A percentile compares a stretch with the other conserved stretches of the same genome.
phyloP scores from a whole-genome alignment of 2,329 filamentous ascomycete species.

The Knoxdaviesia proteae region DNA sequence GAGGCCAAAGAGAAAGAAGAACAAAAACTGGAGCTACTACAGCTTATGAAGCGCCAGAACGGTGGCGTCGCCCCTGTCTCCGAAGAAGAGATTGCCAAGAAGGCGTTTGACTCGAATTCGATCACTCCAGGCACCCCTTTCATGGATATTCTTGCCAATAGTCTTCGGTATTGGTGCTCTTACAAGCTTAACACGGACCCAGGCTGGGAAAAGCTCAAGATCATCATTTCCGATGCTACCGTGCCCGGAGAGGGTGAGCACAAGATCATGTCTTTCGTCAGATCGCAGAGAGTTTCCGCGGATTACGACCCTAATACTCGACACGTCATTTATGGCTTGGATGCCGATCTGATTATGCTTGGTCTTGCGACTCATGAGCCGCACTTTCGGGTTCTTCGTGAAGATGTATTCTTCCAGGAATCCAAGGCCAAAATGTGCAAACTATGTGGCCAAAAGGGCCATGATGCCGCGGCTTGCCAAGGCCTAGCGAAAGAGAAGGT shows the following conservation, averaged over 20 bases:
- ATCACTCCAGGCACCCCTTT: conserved; percentile 96
- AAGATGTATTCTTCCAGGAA: conserved; percentile 90
- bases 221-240: conserved; percentile 96
- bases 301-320: conserved; percentile 91
- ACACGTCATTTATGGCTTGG: conserved; percentile 93
- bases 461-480: conserved; percentile 69
- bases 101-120: conserved; percentile 72
- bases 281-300: conserved; percentile 75
- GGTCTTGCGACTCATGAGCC: conserved; percentile 93
- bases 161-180: conserved; percentile 86
- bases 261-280: conserved; percentile 97
- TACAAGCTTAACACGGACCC: conserved; percentile 97
- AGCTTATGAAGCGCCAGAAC: conserved; percentile 63
- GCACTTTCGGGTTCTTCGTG: conserved; percentile 84
- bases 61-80: conserved; percentile 27
- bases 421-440: conserved; percentile 64
- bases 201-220: conserved; percentile 84
- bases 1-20: conserved; percentile 88
- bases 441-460: conserved; percentile 79
- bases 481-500: conserved; percentile 60
- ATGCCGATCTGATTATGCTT: conserved; percentile 97
- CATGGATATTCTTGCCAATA: conserved; percentile 85
- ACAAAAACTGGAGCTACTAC: conserved; percentile 73
- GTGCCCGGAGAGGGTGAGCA: conserved; percentile 97
- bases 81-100: conserved; percentile 44